Evolutionary conservation across 1,284 basidiomycete genomes (phyloP).

Genomic region (Cryptococcus sp.): DNA sequence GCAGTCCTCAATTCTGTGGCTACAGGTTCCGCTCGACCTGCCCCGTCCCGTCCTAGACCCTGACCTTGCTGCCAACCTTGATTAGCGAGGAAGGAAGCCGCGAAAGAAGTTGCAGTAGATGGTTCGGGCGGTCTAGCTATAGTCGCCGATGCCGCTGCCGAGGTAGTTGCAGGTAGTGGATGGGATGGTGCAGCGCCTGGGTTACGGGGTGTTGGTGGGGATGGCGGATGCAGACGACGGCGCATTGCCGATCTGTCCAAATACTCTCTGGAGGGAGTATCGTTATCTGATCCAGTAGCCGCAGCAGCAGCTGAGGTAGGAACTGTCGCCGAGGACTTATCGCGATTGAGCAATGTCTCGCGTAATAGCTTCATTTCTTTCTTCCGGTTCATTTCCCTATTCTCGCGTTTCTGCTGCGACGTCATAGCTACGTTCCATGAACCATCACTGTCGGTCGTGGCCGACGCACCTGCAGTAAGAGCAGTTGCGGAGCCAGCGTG

Average conservation of each 20-base stretch:
- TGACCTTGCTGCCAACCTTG: slow-evolving; percentile 46
- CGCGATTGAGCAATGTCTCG: slow-evolving; percentile 34
- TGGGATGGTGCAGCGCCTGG: background rate
- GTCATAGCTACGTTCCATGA: slow-evolving; percentile 20
- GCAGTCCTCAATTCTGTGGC: slow-evolving; percentile 28
- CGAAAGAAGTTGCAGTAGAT: slow-evolving; percentile 16
- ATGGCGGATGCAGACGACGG: slow-evolving; percentile 28
- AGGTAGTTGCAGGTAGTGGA: background rate
- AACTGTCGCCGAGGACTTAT: background rate
- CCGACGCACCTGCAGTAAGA: too few relatives aligned
- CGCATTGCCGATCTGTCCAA: slow-evolving; percentile 48
- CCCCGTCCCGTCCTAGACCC: slow-evolving; percentile 37
- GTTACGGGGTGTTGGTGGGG: slow-evolving; percentile 15
- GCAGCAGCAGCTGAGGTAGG: background rate
- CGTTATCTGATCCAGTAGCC: background rate
- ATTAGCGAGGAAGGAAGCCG: slow-evolving; percentile 29
- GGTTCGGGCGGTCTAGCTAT: background rate
- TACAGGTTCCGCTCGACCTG: slow-evolving; percentile 36
- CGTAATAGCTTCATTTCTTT: slow-evolving; percentile 36
- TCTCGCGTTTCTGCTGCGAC: slow-evolving; percentile 27
- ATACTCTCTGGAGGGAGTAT: slow-evolving; percentile 16
- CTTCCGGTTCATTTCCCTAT: slow-evolving; percentile 31
- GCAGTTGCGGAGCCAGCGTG: background rate
- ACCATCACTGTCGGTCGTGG: too few relatives aligned
- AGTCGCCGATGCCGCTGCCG: background rate